Evolutionary conservation across 2,329 filamentous ascomycete species (phyloP), one percentile per base, ranked within the genome.

Genomic region (Fusarium foetens): DNA sequence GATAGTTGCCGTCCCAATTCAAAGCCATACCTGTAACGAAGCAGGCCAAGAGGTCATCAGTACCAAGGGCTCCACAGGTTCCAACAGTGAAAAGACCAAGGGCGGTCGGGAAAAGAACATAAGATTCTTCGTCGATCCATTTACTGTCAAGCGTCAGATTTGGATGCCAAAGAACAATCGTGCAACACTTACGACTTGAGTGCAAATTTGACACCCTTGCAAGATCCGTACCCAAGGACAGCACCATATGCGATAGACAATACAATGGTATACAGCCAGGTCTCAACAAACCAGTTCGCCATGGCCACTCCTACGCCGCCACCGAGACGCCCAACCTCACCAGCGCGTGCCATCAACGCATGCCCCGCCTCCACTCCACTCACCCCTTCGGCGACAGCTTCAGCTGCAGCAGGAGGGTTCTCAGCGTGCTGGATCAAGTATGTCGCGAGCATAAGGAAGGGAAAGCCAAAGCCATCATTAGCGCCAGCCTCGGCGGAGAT

Each of bases 381-480:
- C 0, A 27, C 12, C 8, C 12, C 45, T 29, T 29, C 27, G 10
- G 35, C 8, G 14, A 17, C 43, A 27, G 25, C 43, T 1, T 23
- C 7, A n/a, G 35, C 35, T 19, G 38, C 42, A 43, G 38, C 33
- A 12, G 36, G 48, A 21, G 58, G 41, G 2, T 81, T 81, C 11
- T 82, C 82, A 0, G 75, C 76, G 6, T 60, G 36, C 3, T 45
- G 60, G 27, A 70, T 58, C 7, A 70, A n/a, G 5, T 51, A 70
- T 2, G 63, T 60, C 1, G 66, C 61, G 1, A 70, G 55, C 81
- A 90, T 85, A 5, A 91, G 81, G 59, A 91, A 90, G 0, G 88
- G 89, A 46, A 90, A 91, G 0, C 87, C 89, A 23, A 91, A 89
- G 0, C 89, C 89, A 64, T 91, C 89, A 64, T 91, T 90, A 4